Base-by-base conservation (phyloP, 257 asterid genomes). In the Paulownia fortunei region DNA sequence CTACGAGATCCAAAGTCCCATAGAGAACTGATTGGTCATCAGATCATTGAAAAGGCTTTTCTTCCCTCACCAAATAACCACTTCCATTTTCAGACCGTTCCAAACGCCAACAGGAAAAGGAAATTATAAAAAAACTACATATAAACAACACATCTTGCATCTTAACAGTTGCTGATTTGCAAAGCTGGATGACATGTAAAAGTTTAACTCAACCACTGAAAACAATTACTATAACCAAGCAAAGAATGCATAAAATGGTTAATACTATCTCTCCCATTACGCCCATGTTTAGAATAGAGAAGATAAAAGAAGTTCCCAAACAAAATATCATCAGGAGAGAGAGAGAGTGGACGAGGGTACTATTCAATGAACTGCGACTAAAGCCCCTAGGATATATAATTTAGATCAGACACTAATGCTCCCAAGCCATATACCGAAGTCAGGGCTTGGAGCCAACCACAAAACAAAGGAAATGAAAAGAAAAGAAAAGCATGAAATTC, bases 51-150 rank as follows among this genome's bases (percentile, higher is more conserved):
- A 21, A 56, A 10, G 51, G 36, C 5, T 42, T 4, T 6, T 41
- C 1, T 12, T 67, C 58, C 39, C 21, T 19, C 24, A 13, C 44
- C 13, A 44, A 23, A 6, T 67, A 67, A 42, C 73, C 7, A 39
- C 6, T 67, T 55, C 63, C 56, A 21, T 39, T 67, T 67, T 23
- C 56, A 42, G 54, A 67, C 58, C 36, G 21, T 67, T 9, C 63
- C 3, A 0, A 21, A 19, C 6, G 18, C 8, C 5, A 51, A 16
- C 19, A 67, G 44, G 30, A 70, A 16, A 51, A 12, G 24, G 13
- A 7, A 62, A 27, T 2, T 46, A 11, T 62, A 12, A 16, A 30
- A 62, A 32, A 21, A 8, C 15, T 51, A 16, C 5, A 16, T 51
- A 12, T 51, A 13, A 18, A 18, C 55, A 16, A 16, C 21, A 51